Percentiles rank a stretch among this genome's conserved stretches.
phyloP scores from a whole-genome alignment of 495 filamentous ascomycete genomes.

The Xylona heveae region DNA sequence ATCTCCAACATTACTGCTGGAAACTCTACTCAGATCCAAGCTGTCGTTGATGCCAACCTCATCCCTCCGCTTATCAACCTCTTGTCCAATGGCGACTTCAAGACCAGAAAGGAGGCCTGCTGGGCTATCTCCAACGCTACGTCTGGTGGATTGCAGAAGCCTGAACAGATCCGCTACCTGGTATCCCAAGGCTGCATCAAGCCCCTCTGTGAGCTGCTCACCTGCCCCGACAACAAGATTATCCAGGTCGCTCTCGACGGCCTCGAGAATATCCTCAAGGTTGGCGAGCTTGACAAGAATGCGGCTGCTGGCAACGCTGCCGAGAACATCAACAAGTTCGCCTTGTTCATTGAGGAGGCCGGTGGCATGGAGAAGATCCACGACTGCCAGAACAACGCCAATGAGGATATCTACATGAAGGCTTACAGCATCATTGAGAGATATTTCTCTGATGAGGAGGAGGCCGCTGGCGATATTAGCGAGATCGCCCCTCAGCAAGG shows the following conservation, averaged over 20 bases:
- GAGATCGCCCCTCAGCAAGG: conserved; percentile 38
- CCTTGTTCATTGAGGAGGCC: conserved; percentile 95
- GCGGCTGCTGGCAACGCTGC: conserved; percentile 42
- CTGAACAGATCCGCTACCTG: conserved; percentile 92
- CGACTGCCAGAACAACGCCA: conserved; percentile 98
- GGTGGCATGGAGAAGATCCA: conserved; percentile 99
- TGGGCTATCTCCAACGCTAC: conserved; percentile 99
- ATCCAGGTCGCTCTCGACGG: conserved; percentile 98
- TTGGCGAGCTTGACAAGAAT: conserved; percentile 96
- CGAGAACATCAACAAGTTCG: conserved; percentile 82
- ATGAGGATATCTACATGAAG: conserved; percentile 99
- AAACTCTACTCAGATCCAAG: conserved; percentile 92
- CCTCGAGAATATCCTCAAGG: conserved; percentile 97
- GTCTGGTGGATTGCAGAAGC: conserved; percentile 92
- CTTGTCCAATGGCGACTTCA: conserved; percentile 89
- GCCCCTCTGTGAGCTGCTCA: conserved; percentile 87
- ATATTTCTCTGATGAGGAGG: conserved; percentile 98
- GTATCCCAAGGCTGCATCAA: conserved; percentile 89
- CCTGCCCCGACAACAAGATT: conserved; percentile 99
- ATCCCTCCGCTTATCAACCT: conserved; percentile 92
- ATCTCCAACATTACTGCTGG: conserved; percentile 98
- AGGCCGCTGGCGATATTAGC: conserved; percentile 48
- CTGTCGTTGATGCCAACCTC: conserved; percentile 92
- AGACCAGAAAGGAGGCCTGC: conserved; percentile 98
- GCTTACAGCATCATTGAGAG: conserved; percentile 99